These are phyloP conservation scores for Penicillium sp. DNA, from an alignment of 2,329 filamentous ascomycete genomes.

Conservation along the genomic window DNA sequence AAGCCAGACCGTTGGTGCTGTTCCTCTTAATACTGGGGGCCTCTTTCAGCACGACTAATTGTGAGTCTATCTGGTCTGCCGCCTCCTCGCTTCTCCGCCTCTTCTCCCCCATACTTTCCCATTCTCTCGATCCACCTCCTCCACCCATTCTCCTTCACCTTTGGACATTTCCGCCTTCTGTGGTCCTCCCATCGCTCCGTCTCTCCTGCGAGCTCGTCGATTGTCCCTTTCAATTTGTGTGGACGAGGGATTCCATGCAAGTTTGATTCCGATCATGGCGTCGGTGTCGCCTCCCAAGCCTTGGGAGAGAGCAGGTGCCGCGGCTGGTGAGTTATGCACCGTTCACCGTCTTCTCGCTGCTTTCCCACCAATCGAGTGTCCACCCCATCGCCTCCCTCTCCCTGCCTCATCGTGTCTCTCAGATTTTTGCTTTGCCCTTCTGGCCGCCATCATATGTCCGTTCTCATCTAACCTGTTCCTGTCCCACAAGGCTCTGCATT, in stretches of 20 bases:
- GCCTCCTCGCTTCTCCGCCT: too few species aligned
- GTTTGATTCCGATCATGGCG: constrained; percentile 44
- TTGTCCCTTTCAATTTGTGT: constrained; percentile 9
- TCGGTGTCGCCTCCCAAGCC: constrained; percentile 85
- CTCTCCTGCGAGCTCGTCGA: constrained; percentile 10
- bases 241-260: constrained; percentile 21
- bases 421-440: neutral
- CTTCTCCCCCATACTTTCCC: too few species aligned
- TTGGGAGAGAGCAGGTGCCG: constrained; percentile 75
- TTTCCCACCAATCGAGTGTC: neutral
- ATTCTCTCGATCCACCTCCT: neutral
- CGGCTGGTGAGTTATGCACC: constrained; percentile 44
- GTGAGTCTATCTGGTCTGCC: too few species aligned
- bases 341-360: neutral
- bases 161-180: neutral
- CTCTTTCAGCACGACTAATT: too few species aligned
- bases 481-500: constrained; percentile 21
- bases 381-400: constrained; percentile 4
- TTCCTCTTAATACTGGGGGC: too few species aligned
- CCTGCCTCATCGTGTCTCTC: constrained; percentile 1
- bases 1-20: too few species aligned
- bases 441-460: too few species aligned
- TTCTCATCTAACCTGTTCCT: constrained; percentile 1
- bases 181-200: constrained; percentile 6
- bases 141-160: neutral